phyloP scores from a whole-genome alignment of 2,329 filamentous ascomycete genomes.

The Hortaea werneckii region DNA sequence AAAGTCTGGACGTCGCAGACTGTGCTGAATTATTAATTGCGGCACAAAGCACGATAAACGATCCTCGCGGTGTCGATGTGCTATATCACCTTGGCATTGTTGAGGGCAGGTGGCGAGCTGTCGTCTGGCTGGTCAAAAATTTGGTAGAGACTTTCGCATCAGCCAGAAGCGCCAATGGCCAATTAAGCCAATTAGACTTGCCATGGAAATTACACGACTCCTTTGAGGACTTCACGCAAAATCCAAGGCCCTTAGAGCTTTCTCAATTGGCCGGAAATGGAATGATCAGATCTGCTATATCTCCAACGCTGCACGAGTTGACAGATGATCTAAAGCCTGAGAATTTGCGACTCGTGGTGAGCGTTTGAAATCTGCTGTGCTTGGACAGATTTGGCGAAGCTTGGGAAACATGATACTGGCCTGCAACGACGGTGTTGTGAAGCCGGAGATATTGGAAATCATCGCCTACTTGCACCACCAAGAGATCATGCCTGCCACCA shows the following conservation, averaged over 20 bases:
- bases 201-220: slow-evolving; percentile 5
- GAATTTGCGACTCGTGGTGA: background rate
- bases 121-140: slow-evolving; percentile 37
- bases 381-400: slow-evolving; percentile 38
- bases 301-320: slow-evolving; percentile 11
- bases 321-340: slow-evolving; percentile 5
- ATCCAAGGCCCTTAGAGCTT: background rate
- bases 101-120: slow-evolving; percentile 33
- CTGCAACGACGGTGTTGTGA: slow-evolving; percentile 22
- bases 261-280: too few relatives aligned
- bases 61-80: slow-evolving; percentile 23
- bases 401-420: slow-evolving; percentile 37
- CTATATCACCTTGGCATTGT: slow-evolving; percentile 30
- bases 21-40: slow-evolving; percentile 17
- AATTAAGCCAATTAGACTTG: background rate
- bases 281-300: background rate
- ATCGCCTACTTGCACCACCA: slow-evolving; percentile 39
- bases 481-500: slow-evolving; percentile 36
- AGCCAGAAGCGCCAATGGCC: background rate
- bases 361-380: slow-evolving; percentile 20
- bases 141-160: slow-evolving; percentile 23
- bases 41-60: slow-evolving; percentile 9
- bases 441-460: slow-evolving; percentile 37
- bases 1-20: slow-evolving; percentile 7
- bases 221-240: slow-evolving; percentile 9